A percentile compares a stretch with the other conserved stretches of the same genome.
These are phyloP conservation scores for Pisolithus albus DNA, from an alignment of 768 basidiomycete species.

Conservation along the genomic window DNA sequence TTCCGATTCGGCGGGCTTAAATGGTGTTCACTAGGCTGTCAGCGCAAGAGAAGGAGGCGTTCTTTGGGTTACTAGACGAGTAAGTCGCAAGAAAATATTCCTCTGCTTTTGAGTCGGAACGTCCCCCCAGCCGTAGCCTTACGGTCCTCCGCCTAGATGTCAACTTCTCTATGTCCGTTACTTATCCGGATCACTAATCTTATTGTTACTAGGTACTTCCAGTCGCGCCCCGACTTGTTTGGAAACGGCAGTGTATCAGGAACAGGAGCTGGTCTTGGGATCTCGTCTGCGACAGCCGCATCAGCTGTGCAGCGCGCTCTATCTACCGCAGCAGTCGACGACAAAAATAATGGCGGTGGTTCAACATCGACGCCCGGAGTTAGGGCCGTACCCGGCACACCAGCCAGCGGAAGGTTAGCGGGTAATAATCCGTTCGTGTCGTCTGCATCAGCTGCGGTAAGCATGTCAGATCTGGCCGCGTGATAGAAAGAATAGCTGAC, in stretches of 20 bases:
- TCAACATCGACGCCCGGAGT: slow-evolving; percentile 35
- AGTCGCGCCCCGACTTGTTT: slow-evolving; percentile 62
- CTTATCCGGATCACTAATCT: not conserved
- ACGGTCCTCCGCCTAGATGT: not conserved
- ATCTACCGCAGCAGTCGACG: slow-evolving; percentile 36
- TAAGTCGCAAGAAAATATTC: slow-evolving; percentile 22
- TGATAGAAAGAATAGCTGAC: not conserved
- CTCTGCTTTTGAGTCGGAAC: not conserved
- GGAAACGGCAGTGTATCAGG: slow-evolving; percentile 21
- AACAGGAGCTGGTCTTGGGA: slow-evolving; percentile 6
- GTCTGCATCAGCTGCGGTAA: slow-evolving; percentile 22
- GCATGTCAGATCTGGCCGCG: slow-evolving; percentile 2
- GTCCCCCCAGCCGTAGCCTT: not conserved
- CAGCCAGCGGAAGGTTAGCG: slow-evolving; percentile 2
- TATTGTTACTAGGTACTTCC: slow-evolving; percentile 51
- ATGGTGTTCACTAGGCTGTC: slow-evolving; percentile 74
- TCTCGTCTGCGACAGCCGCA: slow-evolving; percentile 27
- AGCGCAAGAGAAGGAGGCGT: slow-evolving; percentile 68
- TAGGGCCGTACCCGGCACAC: slow-evolving; percentile 29
- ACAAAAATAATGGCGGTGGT: slow-evolving; percentile 14
- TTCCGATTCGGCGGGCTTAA: not conserved
- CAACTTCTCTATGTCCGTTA: not conserved
- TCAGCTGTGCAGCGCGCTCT: slow-evolving; percentile 43
- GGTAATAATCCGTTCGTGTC: slow-evolving; percentile 28
- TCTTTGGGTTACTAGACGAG: slow-evolving; percentile 79